Evolutionary conservation across 1,139 yeast species (phyloP), one percentile per base, ranked within the genome.

Genomic region (Zygosaccharomyces pseudobailii): DNA sequence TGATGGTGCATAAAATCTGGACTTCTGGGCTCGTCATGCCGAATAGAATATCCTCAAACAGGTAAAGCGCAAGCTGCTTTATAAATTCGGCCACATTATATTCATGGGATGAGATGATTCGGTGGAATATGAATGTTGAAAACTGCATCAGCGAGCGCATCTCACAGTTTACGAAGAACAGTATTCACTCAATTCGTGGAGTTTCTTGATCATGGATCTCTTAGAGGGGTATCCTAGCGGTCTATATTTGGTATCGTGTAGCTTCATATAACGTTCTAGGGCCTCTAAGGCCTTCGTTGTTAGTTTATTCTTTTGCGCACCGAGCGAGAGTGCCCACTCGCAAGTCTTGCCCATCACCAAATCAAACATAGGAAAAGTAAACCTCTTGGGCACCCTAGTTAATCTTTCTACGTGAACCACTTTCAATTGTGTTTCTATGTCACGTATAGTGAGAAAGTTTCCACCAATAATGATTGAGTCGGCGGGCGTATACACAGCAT

Each of bases 391-490:
- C 1, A 89, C 96, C 50, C 77, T 76, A 0, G 95, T 87, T 5
- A 66, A 65, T 43, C 73, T 71, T 59, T 89, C 97, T 33, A 89
- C 72, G 4, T 74, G 70, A 43, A 78, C 77, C 6, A 87, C 75
- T 43, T 71, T 71, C 34, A 87, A 65, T 60, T 89, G 95, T 54
- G 75, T 80, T 9, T 70, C 68, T 56, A 87, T 67, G 57, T 84
- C 83, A 50, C 79, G 69, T 38, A 80, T 62, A 0, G 95, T 87
- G 28, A 89, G 68, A 62, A 82, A 89, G 62, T 89, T 89, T 0
- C 97, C 96, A 2, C 97, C 96, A 47, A 89, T 79, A 2, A 89
- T 89, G 2, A 88, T 69, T 0, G 95, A 80, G 60, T 89, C 96
- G 19, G 71, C 70, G 0, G 95, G 94, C 0, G 96, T 88, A 59